Evolutionary conservation across 495 filamentous ascomycete genomes (phyloP).

Genomic region (Penicillium malachiteum): DNA sequence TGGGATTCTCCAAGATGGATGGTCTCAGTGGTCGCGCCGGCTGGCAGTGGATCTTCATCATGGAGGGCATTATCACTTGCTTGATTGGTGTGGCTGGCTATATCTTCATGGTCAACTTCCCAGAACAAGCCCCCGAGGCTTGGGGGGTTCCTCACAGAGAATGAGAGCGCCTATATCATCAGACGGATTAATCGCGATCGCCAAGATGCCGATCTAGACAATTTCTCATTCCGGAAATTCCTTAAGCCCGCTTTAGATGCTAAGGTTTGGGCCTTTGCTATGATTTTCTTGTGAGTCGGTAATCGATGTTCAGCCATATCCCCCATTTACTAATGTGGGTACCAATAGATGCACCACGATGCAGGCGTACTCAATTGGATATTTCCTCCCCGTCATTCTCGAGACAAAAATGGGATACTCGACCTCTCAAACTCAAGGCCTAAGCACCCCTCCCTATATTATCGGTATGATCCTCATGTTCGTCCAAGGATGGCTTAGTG

Average conservation of each 20-base stretch:
- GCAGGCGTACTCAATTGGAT: conserved; percentile 53
- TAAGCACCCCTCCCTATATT: conserved; percentile 56
- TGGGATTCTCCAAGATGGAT: conserved; percentile 51
- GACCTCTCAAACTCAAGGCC: conserved; percentile 49
- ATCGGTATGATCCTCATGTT: conserved; percentile 55
- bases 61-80: conserved; percentile 30
- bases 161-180: conserved; percentile 48
- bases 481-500: conserved; percentile 43
- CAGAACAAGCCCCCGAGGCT: conserved; percentile 39
- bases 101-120: conserved; percentile 51
- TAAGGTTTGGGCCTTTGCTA: conserved; percentile 71
- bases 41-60: conserved; percentile 53
- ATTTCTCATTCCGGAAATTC: conserved; percentile 36
- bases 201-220: conserved; percentile 41
- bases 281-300: conserved; percentile 56
- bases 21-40: conserved; percentile 41
- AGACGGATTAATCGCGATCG: conserved; percentile 51
- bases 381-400: conserved; percentile 62
- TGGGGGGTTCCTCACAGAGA: conserved; percentile 45
- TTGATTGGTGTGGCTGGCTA: conserved; percentile 36
- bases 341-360: conserved; percentile 5
- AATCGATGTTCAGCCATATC: neutral
- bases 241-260: conserved; percentile 53
- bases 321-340: neutral
- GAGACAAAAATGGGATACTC: conserved; percentile 37